Conservation (phyloP, 306 rosid species). For the Clitoria ternatea region DNA sequence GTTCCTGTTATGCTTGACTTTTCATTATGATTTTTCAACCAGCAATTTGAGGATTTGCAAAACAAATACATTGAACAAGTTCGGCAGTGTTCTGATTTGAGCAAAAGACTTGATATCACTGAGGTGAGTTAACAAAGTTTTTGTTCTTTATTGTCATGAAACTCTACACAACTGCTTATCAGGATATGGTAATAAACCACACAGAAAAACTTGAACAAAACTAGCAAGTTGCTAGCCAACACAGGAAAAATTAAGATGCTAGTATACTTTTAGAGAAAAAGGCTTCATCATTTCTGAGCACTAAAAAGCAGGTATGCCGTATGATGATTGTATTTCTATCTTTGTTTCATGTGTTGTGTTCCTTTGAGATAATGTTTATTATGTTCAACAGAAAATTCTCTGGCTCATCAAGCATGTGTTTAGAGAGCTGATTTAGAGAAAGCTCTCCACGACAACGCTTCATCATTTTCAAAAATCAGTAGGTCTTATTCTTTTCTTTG, state of each 20-base stretch:
- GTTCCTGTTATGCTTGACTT: not conserved
- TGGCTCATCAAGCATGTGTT: slow-evolving; percentile 80
- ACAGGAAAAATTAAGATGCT: slow-evolving; percentile 71
- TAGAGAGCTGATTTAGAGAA: slow-evolving; percentile 80
- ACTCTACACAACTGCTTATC: not conserved
- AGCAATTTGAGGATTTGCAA: slow-evolving; percentile 81
- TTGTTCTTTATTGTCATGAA: not conserved
- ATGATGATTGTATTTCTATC: not conserved
- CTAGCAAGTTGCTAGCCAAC: slow-evolving; percentile 55
- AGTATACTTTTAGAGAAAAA: slow-evolving; percentile 56
- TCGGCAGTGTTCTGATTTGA: slow-evolving; percentile 62
- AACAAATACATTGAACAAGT: slow-evolving; percentile 56
- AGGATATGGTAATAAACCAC: not conserved
- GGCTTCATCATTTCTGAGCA: slow-evolving; percentile 80
- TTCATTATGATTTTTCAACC: slow-evolving; percentile 22
- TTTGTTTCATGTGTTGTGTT: not conserved
- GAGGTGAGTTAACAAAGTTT: slow-evolving; percentile 50
- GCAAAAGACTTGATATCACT: slow-evolving; percentile 69
- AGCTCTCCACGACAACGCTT: slow-evolving; percentile 69
- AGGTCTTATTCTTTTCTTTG: not conserved
- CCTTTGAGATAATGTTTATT: slow-evolving; percentile 11
- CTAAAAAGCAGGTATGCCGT: slow-evolving; percentile 81
- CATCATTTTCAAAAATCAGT: slow-evolving; percentile 81
- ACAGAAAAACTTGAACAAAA: slow-evolving; percentile 72
- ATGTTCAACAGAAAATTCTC: slow-evolving; percentile 66